Base-by-base conservation (phyloP, 2,329 filamentous ascomycete genomes). In the Geosmithia putterillii region DNA sequence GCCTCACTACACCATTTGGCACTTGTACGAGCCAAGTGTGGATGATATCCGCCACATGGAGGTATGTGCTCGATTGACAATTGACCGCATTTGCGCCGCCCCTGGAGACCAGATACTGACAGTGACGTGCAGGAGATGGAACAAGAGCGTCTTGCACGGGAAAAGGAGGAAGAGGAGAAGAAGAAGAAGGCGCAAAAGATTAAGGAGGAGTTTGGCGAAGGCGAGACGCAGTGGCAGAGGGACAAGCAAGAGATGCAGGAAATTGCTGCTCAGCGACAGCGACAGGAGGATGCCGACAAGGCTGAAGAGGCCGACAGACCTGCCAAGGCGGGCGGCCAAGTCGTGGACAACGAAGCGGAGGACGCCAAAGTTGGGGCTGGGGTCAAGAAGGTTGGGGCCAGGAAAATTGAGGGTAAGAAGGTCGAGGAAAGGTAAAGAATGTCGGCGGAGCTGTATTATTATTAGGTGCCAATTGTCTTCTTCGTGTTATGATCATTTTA, bases 1-100 rank as follows among this genome's bases (percentile, higher is more conserved):
- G 40, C 92, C 92, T 7, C 92, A 98, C 60, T 98, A 98, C 63
- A 95, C 88, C 1, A 95, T 98, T 51, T 98, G 92, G 92, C 92
- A 98, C 80, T 72, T 98, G 56, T 98, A 98, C 68, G 92, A 98
- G 63, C 92, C 92, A n/a, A 95, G 87, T 55, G 86, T 95, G 15
- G 92, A 98, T 56, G 92, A 98, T 56, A 86, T 96, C 49, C 81
- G 85, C 46, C 92, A 96, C 57, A 98, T 98, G 92, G 90, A 89
- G 69, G 79, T 81, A 61, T 46, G 67, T 55, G 12, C 7, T 12
- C 10, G 28, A 32, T 22, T 19, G 12, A 21, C 17, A 19, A 22
- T 19, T n/a, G n/a, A 22, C 18, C 8, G 36, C 19, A 10, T 35
- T 20, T 9, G n/a, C n/a, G n/a, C n/a, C n/a, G n/a, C n/a, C n/a